phyloP scores from a whole-genome alignment of 2,329 filamentous ascomycete genomes.

The Chrysosporium keratinophilum region DNA sequence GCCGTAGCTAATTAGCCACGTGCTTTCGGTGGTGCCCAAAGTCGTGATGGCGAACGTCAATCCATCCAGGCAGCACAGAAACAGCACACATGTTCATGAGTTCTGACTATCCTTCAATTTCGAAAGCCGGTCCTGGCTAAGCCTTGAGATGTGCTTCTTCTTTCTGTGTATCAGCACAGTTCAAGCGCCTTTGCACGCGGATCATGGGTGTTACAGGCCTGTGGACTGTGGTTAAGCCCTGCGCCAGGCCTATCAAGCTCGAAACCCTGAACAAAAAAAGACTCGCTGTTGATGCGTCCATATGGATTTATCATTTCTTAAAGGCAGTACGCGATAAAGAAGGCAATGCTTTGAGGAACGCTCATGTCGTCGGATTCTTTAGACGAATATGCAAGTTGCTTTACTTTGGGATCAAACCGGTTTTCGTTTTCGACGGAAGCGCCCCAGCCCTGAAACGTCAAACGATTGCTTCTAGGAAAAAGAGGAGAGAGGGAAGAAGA shows the following conservation, averaged over 20 bases:
- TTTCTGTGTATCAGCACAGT: not conserved
- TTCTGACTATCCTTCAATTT: not conserved
- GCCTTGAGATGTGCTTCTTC: not conserved
- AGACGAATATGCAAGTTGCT: slow-evolving; percentile 94
- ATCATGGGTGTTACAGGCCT: slow-evolving; percentile 94
- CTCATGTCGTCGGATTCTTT: slow-evolving; percentile 95
- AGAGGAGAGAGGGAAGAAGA: slow-evolving; percentile 70
- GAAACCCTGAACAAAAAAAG: slow-evolving; percentile 94
- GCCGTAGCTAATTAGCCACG: too few species aligned
- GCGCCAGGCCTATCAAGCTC: slow-evolving; percentile 88
- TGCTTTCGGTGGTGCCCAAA: slow-evolving; percentile 4
- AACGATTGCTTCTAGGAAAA: slow-evolving; percentile 71
- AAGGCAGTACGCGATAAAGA: slow-evolving; percentile 98
- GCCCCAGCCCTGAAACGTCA: slow-evolving; percentile 83
- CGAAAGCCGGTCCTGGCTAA: not conserved
- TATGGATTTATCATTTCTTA: slow-evolving; percentile 99
- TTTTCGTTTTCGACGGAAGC: slow-evolving; percentile 96
- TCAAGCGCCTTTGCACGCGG: not conserved
- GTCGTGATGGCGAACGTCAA: not conserved
- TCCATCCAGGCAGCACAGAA: not conserved
- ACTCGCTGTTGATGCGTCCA: slow-evolving; percentile 92
- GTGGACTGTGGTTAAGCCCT: slow-evolving; percentile 92
- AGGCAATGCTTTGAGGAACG: slow-evolving; percentile 90
- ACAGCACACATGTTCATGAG: not conserved
- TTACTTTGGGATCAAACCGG: slow-evolving; percentile 90